phyloP scores from a whole-genome alignment of 257 asterid genomes.

The Scutellaria minor region DNA sequence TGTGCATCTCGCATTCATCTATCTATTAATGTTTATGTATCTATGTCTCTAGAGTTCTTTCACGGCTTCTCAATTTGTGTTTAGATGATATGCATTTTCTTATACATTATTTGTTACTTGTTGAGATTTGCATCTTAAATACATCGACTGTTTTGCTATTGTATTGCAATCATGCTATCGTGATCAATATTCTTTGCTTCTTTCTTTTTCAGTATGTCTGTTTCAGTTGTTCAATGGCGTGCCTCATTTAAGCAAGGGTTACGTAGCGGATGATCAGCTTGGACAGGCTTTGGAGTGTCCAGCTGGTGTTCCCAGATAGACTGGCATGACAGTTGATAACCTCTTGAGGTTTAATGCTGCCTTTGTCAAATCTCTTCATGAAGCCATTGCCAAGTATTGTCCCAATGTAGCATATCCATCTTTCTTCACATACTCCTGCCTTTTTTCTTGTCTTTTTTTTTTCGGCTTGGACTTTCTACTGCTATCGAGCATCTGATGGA shows the following conservation, averaged over 20 bases:
- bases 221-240: neutral
- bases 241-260: conserved; percentile 58
- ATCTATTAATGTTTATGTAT: neutral
- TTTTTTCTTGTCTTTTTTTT: neutral
- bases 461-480: no score
- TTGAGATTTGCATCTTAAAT: no score
- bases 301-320: conserved; percentile 98
- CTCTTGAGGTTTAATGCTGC: conserved; percentile 90
- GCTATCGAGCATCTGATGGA: no score
- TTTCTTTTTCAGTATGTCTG: neutral
- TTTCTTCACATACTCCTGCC: neutral
- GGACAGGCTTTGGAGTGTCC: conserved; percentile 92
- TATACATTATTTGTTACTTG: neutral
- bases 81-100: neutral
- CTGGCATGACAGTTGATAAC: conserved; percentile 92
- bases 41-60: no score
- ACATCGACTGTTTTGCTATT: no score
- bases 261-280: conserved; percentile 71
- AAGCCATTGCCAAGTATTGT: conserved; percentile 86
- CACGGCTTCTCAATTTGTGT: neutral
- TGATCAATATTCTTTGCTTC: neutral
- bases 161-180: neutral
- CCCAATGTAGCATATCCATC: conserved; percentile 58
- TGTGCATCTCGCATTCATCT: neutral
- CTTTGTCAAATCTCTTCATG: conserved; percentile 79